Evolutionary conservation across 495 filamentous ascomycete genomes (phyloP), one percentile per base, ranked within the genome.

Genomic region (Filosporella fistucella): DNA sequence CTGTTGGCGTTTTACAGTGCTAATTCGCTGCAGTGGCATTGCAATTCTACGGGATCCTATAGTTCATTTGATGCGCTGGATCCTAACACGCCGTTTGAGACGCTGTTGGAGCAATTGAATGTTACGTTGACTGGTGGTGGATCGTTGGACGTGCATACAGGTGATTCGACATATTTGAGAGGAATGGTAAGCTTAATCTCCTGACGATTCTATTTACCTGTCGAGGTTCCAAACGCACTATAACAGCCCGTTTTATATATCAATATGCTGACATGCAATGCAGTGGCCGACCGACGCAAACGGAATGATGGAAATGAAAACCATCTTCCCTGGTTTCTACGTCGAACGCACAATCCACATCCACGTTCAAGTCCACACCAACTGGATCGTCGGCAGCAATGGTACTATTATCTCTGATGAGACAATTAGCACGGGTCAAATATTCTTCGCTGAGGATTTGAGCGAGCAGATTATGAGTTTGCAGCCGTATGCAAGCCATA

Each of bases 41-140:
- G 54, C 47, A 59, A 61, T 43, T 37, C 54, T 16, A 57, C 57
- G 0, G 60, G 57, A 11, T 42, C 13, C 6, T 50, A 50, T 38
- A 35, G 36, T 17, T 45, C 29, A 18, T 46, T 51, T 33, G 42
- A 36, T 10, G 46, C 28, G 14, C 9, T 49, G 0, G 17, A 21
- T 3, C 47, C 52, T 7, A 50, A 55, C 33, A 40, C 39, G 4
- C 23, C 17, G 12, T 55, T 51, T 22, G 30, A 23, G 23, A 37
- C 33, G 12, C 52, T 55, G 2, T 47, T 55, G 22, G n/a, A 36
- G 32, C 37, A 6, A 20, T 35, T 55, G 35, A 47, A 48, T 22
- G 45, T 44, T 10, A 42, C 42, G 13, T 7, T 14, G 13, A 14
- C 18, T 36, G 33, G 5, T 17, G 18, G n/a, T 16, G 35, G 30